phyloP scores from a whole-genome alignment of 371 early-diverging fungal species.

The Amoeboaphelidium protococcarum region DNA sequence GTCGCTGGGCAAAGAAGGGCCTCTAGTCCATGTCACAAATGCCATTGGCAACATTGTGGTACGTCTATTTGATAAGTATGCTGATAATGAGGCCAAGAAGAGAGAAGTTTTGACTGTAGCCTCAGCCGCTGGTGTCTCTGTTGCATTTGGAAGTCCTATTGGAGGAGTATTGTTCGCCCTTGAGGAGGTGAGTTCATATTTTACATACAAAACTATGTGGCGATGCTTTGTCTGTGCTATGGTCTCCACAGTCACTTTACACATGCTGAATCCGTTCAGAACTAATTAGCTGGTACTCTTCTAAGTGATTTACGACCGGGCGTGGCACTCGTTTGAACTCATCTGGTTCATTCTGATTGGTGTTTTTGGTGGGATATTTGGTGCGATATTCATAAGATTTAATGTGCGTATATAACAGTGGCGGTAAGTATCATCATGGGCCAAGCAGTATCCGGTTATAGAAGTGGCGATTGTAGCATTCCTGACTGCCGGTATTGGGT shows the following conservation, averaged over 20 bases:
- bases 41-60: constrained; percentile 71
- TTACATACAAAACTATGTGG: constrained; percentile 82
- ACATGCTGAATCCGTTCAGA: constrained; percentile 17
- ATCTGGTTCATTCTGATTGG: constrained; percentile 60
- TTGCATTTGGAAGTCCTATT: constrained; percentile 87
- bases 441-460: background rate
- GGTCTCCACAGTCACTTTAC: constrained; percentile 64
- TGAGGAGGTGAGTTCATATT: constrained; percentile 30
- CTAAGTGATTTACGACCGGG: constrained; percentile 67
- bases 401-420: background rate
- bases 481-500: background rate
- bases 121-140: constrained; percentile 77
- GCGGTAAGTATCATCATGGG: background rate
- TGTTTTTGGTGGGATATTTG: constrained; percentile 34
- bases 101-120: constrained; percentile 78
- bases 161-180: constrained; percentile 89
- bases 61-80: constrained; percentile 52
- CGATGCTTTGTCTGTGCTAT: constrained; percentile 74
- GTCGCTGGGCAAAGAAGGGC: constrained; percentile 79
- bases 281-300: constrained; percentile 33
- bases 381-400: background rate
- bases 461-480: background rate
- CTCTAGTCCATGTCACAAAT: constrained; percentile 75
- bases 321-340: constrained; percentile 68
- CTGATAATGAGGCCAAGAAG: constrained; percentile 35